phyloP scores from a whole-genome alignment of 164 flowering plant genomes.

The Piper betle region DNA sequence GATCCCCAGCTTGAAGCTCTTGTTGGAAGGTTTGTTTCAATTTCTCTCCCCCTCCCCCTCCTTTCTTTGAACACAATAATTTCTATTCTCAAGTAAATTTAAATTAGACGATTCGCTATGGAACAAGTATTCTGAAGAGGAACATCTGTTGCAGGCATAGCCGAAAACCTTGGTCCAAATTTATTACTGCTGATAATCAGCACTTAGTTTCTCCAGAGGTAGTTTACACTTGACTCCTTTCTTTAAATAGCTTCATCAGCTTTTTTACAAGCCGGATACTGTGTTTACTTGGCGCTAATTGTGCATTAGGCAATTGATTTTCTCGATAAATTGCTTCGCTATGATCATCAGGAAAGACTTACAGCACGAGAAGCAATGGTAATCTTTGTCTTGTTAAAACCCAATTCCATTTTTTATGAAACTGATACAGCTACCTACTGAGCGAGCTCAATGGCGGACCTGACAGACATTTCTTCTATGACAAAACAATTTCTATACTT shows the following conservation, averaged over 20 bases:
- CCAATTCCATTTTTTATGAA: too few relatives aligned
- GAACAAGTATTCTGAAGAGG: not conserved
- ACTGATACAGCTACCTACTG: too few relatives aligned
- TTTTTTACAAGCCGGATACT: not conserved
- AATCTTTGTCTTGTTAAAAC: not conserved
- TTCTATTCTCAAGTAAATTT: too few relatives aligned
- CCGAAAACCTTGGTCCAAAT: constrained; percentile 78
- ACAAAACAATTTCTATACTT: too few relatives aligned
- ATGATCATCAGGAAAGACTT: constrained; percentile 83
- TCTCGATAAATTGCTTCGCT: constrained; percentile 82
- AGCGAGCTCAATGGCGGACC: too few relatives aligned
- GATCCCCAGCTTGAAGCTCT: constrained; percentile 88
- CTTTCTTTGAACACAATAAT: too few relatives aligned
- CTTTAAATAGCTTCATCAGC: not conserved
- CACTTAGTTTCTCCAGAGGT: constrained; percentile 79
- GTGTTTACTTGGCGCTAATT: not conserved
- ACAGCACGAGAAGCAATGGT: constrained; percentile 92
- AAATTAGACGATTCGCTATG: too few relatives aligned
- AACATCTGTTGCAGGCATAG: constrained; percentile 51
- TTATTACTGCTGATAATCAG: constrained; percentile 69
- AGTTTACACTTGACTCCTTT: not conserved
- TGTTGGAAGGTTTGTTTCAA: constrained; percentile 48
- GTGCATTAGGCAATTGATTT: constrained; percentile 72
- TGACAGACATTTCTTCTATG: too few relatives aligned
- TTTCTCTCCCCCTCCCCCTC: too few relatives aligned